Conservation (phyloP, 495 filamentous ascomycete species). For the Trichoderma gamsii region DNA sequence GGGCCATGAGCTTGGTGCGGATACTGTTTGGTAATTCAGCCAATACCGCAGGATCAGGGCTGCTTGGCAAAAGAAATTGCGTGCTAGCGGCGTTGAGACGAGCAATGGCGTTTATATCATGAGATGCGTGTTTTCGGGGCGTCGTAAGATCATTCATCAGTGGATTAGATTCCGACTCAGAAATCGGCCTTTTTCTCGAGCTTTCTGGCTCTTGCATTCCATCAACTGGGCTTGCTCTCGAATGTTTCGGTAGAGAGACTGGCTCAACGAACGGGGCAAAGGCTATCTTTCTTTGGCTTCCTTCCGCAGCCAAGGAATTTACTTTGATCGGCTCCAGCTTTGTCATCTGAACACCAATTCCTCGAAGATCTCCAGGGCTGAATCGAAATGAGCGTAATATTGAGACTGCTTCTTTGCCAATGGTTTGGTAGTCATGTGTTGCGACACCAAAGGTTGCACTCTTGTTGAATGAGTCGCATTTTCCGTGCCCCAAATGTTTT, state of each 20-base stretch:
- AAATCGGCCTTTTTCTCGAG: neutral
- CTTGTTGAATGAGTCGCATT: slow-evolving; percentile 89
- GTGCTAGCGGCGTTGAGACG: slow-evolving; percentile 74
- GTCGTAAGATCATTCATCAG: slow-evolving; percentile 48
- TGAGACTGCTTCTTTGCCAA: slow-evolving; percentile 74
- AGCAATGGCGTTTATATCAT: slow-evolving; percentile 53
- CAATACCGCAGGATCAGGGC: slow-evolving; percentile 67
- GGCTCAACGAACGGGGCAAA: slow-evolving; percentile 21
- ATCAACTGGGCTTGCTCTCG: slow-evolving; percentile 23
- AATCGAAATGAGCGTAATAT: slow-evolving; percentile 78
- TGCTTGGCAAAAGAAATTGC: slow-evolving; percentile 80
- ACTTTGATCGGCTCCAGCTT: slow-evolving; percentile 75
- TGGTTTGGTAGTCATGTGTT: slow-evolving; percentile 61
- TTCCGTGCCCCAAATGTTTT: slow-evolving; percentile 92
- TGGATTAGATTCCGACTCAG: slow-evolving; percentile 37
- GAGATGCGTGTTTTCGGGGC: slow-evolving; percentile 55
- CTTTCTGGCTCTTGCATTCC: slow-evolving; percentile 15
- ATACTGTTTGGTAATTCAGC: slow-evolving; percentile 77
- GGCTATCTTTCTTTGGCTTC: slow-evolving; percentile 57
- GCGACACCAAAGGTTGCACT: slow-evolving; percentile 74
- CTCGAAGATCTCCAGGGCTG: slow-evolving; percentile 82
- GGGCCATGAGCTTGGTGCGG: slow-evolving; percentile 58
- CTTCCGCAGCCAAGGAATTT: slow-evolving; percentile 36
- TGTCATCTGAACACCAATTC: slow-evolving; percentile 85
- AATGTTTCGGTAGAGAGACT: slow-evolving; percentile 25